Base-by-base conservation (phyloP, 202 grass and related monocot genomes). In the Eragrostis tef region DNA sequence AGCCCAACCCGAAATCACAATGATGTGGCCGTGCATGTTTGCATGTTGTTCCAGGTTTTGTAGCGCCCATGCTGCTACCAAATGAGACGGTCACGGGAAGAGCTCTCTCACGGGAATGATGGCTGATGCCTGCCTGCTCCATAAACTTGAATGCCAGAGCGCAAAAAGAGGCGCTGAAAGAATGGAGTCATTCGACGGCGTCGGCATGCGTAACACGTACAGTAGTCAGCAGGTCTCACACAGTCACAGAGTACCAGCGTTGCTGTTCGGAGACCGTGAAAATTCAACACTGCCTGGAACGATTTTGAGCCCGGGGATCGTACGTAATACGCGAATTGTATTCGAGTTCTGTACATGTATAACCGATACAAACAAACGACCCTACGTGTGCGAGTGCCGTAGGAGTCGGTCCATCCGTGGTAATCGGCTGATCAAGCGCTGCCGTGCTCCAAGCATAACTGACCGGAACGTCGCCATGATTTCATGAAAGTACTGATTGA, bases 41-140 rank as follows among this genome's bases (percentile, higher is more conserved):
- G 59, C 59, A n/a, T 41, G 77, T 50, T 59, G 60, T 36, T 45
- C 59, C 54, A n/a, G 22, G 60, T 69, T 74, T 67, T 66, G 69
- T 49, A 58, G 26, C 2, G 26, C 56, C 22, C 27, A 17, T 68
- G 84, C 71, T 45, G 50, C 29, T 29, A 15, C 51, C 43, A 25
- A 62, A 81, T 43, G 15, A 11, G 20, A 75, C 74, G 49, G 42
- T 49, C 74, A 62, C 56, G 42, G 14, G 43, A 4, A 63, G 3
- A 3, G 29, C 3, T 31, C 3, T 2, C 29, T 49, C 74, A 62
- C 56, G 42, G 14, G 43, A 6, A 63, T 52, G 65, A 7, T 25
- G 42, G 14, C 31, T 21, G 8, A 57, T 42, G 51, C 19, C 8
- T 20, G 19, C 19, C 6, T 13, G 31, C 51, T 21, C 50, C n/a